phyloP scores from a whole-genome alignment of 2,329 filamentous ascomycete species.

The Chaetomiaceae sp. region DNA sequence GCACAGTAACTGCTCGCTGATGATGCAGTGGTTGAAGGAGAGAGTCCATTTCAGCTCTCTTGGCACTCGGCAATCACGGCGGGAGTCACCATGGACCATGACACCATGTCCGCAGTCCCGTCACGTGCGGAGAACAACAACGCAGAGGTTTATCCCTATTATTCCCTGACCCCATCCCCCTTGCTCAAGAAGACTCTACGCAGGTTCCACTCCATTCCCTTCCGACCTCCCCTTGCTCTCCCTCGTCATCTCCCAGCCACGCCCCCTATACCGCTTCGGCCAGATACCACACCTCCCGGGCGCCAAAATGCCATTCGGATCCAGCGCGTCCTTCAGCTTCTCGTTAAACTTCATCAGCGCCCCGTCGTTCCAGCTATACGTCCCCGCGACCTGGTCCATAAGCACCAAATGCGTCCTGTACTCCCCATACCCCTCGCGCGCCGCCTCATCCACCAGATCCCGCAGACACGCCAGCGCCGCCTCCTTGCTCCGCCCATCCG shows the following conservation, averaged over 20 bases:
- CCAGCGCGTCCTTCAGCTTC: conserved; percentile 41
- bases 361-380: conserved; percentile 42
- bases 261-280: conserved; percentile 33
- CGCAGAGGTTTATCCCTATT: background rate
- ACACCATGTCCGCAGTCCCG: too few relatives aligned
- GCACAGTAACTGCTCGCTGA: background rate
- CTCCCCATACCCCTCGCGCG: conserved; percentile 40
- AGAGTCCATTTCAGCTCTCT: background rate
- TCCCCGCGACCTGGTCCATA: conserved; percentile 45
- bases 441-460: conserved; percentile 39
- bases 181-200: too few relatives aligned
- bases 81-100: too few relatives aligned
- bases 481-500: conserved; percentile 36
- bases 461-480: conserved; percentile 31
- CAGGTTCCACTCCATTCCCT: conserved; percentile 29
- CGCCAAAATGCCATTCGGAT: conserved; percentile 38
- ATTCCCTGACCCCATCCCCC: too few relatives aligned
- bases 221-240: conserved; percentile 31
- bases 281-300: conserved; percentile 37
- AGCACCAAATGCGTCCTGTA: conserved; percentile 44
- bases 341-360: conserved; percentile 42
- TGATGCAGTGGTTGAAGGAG: background rate
- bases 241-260: conserved; percentile 36
- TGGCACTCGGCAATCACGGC: background rate
- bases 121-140: background rate